Conservation (phyloP, 192 early-diverging fungal genomes). For the Coemansia sp. region DNA sequence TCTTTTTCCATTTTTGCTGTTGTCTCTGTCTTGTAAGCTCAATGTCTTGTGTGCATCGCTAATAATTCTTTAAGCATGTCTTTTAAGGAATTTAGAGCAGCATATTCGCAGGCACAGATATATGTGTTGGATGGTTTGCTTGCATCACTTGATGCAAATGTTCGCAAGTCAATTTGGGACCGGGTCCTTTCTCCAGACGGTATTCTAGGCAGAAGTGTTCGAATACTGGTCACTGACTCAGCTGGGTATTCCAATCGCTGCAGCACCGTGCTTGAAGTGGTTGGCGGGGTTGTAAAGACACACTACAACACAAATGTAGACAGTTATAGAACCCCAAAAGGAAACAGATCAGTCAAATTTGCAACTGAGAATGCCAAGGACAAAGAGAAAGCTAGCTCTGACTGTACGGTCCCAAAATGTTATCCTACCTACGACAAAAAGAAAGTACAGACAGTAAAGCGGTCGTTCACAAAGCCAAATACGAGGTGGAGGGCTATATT, state of each 20-base stretch:
- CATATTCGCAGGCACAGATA: constrained; percentile 75
- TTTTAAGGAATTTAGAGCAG: constrained; percentile 49
- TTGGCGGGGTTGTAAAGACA: constrained; percentile 23
- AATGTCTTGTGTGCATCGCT: constrained; percentile 18
- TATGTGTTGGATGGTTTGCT: constrained; percentile 80
- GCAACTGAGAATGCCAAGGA: background rate
- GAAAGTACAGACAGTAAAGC: background rate
- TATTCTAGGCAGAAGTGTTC: constrained; percentile 27
- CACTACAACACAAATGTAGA: background rate
- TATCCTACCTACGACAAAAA: background rate
- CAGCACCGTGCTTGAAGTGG: constrained; percentile 47
- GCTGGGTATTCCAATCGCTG: constrained; percentile 47
- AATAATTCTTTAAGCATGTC: background rate
- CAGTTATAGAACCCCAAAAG: no score
- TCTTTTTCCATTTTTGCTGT: background rate
- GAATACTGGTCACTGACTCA: constrained; percentile 58
- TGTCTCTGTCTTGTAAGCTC: constrained; percentile 50
- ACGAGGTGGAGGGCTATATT: background rate
- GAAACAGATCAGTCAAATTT: no score
- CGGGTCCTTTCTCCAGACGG: constrained; percentile 43
- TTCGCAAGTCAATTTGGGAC: constrained; percentile 67
- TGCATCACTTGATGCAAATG: constrained; percentile 72
- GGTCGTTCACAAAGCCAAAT: background rate
- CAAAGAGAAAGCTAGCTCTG: background rate
- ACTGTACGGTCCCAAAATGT: background rate